These are phyloP conservation scores for Leccinum disarticulatum DNA, from an alignment of 768 basidiomycete genomes.

Conservation along the genomic window DNA sequence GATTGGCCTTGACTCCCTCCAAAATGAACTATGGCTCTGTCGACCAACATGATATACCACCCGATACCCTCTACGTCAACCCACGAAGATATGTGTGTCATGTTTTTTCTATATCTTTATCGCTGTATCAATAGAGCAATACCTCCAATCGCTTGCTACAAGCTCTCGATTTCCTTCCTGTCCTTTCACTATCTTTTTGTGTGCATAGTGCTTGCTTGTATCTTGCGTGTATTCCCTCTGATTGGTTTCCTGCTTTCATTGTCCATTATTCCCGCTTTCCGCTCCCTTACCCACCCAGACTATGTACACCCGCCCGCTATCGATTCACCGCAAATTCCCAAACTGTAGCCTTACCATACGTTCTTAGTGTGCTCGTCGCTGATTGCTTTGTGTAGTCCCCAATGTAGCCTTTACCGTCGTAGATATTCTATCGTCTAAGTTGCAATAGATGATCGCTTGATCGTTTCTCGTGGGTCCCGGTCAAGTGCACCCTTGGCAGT, in stretches of 20 bases:
- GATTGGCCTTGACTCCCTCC: background rate
- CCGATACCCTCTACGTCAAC: too few species aligned
- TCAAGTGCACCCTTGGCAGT: too few species aligned
- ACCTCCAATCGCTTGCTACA: background rate
- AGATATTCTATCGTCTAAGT: background rate
- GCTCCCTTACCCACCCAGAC: too few species aligned
- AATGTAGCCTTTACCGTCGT: background rate
- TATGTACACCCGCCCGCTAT: too few species aligned
- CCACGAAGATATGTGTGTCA: background rate
- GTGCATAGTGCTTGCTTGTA: conserved; percentile 2
- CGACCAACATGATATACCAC: background rate
- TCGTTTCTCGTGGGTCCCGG: background rate
- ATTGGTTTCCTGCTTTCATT: too few species aligned
- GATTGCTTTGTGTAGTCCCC: background rate
- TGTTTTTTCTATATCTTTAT: background rate
- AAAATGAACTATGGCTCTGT: background rate
- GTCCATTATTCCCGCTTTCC: too few species aligned
- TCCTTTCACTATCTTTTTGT: background rate
- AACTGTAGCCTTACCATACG: background rate
- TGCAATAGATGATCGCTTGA: background rate
- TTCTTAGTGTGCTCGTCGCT: background rate
- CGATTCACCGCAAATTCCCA: background rate
- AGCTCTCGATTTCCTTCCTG: background rate
- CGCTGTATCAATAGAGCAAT: conserved; percentile 6
- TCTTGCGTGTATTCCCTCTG: background rate